Evolutionary conservation across 2,329 filamentous ascomycete genomes (phyloP).

Genomic region (Colletotrichum abscissum): DNA sequence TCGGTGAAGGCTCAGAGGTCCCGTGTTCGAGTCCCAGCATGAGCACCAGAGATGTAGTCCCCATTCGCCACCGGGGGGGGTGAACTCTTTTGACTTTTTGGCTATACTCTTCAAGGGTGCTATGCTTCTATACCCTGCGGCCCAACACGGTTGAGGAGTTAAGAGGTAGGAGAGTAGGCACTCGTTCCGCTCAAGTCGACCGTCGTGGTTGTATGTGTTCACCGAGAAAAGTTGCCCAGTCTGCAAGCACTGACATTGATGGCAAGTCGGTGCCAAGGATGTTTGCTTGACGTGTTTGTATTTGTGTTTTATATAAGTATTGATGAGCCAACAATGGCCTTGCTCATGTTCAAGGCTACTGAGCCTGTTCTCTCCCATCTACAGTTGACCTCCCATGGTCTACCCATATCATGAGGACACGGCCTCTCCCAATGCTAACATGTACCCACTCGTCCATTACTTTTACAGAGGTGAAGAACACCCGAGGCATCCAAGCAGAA

Average conservation of each 20-base stretch:
- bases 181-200: background rate
- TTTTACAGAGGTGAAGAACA: conserved; percentile 28
- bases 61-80: too few relatives aligned
- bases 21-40: too few relatives aligned
- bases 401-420: background rate
- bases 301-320: conserved; percentile 21
- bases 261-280: background rate
- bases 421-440: background rate
- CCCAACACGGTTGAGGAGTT: accelerated
- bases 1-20: too few relatives aligned
- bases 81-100: too few relatives aligned
- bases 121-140: background rate
- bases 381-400: conserved; percentile 18
- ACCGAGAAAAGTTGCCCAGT: background rate
- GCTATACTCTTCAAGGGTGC: too few relatives aligned
- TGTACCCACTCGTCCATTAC: conserved; percentile 33
- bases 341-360: conserved; percentile 6
- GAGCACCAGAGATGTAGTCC: too few relatives aligned
- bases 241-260: background rate
- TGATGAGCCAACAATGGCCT: conserved; percentile 9
- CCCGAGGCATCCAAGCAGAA: conserved; percentile 3
- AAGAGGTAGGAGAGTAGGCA: background rate
- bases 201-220: background rate
- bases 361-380: conserved; percentile 13
- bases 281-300: conserved; percentile 20